Conservation (phyloP, 371 early-diverging fungal species). For the Haplosporangium sp. region DNA sequence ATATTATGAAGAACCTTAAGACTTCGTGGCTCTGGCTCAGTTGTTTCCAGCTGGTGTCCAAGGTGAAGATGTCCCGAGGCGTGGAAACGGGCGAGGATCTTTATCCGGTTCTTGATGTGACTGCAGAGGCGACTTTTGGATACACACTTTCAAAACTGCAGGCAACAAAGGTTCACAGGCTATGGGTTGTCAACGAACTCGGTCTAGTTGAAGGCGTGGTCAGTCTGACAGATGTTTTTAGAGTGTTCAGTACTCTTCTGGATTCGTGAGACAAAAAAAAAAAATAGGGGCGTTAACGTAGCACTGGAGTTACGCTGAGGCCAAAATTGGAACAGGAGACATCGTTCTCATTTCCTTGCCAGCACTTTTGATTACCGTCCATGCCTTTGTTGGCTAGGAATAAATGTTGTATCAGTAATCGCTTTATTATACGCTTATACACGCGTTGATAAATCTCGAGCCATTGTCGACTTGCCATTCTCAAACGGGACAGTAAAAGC, state of each 20-base stretch:
- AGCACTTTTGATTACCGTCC: too few species aligned
- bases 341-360: background rate
- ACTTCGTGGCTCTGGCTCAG: conserved; percentile 35
- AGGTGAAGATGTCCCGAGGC: conserved; percentile 24
- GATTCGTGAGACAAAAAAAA: conserved; percentile 1
- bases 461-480: too few species aligned
- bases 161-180: conserved; percentile 83
- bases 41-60: conserved; percentile 35
- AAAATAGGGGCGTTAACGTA: background rate
- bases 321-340: background rate
- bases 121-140: conserved; percentile 70
- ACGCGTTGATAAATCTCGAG: too few species aligned
- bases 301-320: background rate
- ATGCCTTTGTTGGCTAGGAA: too few species aligned
- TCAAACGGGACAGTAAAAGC: too few species aligned
- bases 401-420: too few species aligned
- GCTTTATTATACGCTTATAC: too few species aligned
- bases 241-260: conserved; percentile 51
- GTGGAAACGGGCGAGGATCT: conserved; percentile 62
- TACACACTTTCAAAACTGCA: conserved; percentile 77
- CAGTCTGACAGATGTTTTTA: conserved; percentile 77
- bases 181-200: conserved; percentile 78
- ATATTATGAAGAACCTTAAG: conserved; percentile 30
- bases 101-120: conserved; percentile 82
- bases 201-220: conserved; percentile 70